Evolutionary conservation across 129 eudicot species (phyloP).

Genomic region (Gnaphalium uliginosum): DNA sequence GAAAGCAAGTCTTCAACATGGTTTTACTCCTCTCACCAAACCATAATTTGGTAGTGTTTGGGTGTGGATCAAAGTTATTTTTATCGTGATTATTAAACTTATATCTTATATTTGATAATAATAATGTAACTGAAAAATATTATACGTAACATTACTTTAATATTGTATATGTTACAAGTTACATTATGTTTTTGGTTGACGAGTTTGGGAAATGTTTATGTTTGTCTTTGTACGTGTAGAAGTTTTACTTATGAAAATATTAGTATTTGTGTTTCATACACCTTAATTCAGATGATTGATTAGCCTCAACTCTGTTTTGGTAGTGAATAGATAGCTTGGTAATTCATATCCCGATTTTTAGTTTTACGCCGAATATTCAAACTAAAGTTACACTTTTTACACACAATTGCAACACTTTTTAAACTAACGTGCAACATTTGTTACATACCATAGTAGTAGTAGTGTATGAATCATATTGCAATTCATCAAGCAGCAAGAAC

Average conservation of each 20-base stretch:
- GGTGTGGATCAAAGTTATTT: background rate
- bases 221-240: background rate
- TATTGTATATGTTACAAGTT: background rate
- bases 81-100: background rate
- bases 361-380: no score
- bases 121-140: background rate
- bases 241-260: background rate
- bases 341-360: no score
- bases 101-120: background rate
- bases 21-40: slow-evolving; percentile 16
- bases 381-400: no score
- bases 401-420: no score
- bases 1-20: slow-evolving; percentile 19
- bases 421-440: no score
- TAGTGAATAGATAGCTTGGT: no score
- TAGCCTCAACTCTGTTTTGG: no score
- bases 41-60: background rate
- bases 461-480: no score
- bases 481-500: no score
- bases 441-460: no score
- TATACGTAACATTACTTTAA: background rate
- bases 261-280: background rate
- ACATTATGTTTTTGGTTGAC: background rate
- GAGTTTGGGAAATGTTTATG: background rate
- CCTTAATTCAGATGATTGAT: no score